These are phyloP conservation scores for Penicillium simplicissimum DNA, from an alignment of 495 filamentous ascomycete genomes.

Conservation along the genomic window DNA sequence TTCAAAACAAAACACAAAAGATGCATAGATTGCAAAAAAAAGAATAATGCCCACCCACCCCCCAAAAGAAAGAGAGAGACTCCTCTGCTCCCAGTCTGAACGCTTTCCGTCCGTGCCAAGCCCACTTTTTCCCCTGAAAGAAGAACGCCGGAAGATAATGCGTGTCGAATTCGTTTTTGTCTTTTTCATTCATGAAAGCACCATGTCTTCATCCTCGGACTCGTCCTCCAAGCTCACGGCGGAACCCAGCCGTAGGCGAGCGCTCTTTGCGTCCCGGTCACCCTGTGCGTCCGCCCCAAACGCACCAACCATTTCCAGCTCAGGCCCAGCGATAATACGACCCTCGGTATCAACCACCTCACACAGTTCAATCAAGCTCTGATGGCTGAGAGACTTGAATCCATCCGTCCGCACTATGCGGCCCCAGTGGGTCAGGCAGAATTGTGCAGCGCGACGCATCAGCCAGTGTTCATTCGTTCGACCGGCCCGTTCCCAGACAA, in stretches of 20 bases:
- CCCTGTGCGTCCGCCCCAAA: conserved; percentile 61
- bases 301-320: conserved; percentile 76
- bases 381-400: conserved; percentile 75
- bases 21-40: conserved; percentile 9
- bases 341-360: conserved; percentile 91
- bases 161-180: conserved; percentile 24
- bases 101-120: conserved; percentile 5
- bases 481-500: conserved; percentile 92
- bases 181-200: conserved; percentile 49
- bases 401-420: conserved; percentile 85
- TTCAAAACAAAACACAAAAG: neutral
- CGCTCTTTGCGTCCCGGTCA: conserved; percentile 43
- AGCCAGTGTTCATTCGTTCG: conserved; percentile 92
- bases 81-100: neutral
- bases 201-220: conserved; percentile 70
- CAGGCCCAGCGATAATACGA: conserved; percentile 78
- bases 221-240: conserved; percentile 63
- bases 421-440: conserved; percentile 92
- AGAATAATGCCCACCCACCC: too few relatives aligned
- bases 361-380: conserved; percentile 83
- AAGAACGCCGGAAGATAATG: conserved; percentile 27
- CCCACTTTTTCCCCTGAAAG: neutral
- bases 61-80: neutral
- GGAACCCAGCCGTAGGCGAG: conserved; percentile 52
- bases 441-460: conserved; percentile 78